Conservation (phyloP, 2,329 filamentous ascomycete species). For the Pseudogymnoascus sp. region DNA sequence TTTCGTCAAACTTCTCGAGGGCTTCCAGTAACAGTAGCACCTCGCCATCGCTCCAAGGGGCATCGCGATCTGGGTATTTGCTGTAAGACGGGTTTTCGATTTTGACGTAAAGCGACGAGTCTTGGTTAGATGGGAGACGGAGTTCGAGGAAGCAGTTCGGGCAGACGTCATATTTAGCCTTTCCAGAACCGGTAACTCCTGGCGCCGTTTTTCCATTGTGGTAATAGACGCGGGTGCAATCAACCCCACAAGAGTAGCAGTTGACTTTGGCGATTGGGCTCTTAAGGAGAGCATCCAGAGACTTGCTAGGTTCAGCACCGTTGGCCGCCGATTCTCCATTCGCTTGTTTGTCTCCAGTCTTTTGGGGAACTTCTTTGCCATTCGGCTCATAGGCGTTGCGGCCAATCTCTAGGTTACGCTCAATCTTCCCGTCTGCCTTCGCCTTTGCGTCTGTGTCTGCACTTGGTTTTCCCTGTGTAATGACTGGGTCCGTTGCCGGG, state of each 20-base stretch:
- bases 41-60: conserved; percentile 87
- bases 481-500: conserved; percentile 68
- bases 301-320: conserved; percentile 42
- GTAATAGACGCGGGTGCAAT: conserved; percentile 69
- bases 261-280: conserved; percentile 61
- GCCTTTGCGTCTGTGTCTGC: conserved; percentile 45
- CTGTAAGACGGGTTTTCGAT: conserved; percentile 83
- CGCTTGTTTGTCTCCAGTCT: conserved; percentile 57
- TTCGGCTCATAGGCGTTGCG: conserved; percentile 94
- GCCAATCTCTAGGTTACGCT: conserved; percentile 84
- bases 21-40: conserved; percentile 82
- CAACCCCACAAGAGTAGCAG: conserved; percentile 86
- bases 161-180: conserved; percentile 78
- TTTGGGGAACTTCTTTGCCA: conserved; percentile 68
- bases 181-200: conserved; percentile 31
- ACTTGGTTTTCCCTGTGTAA: conserved; percentile 52
- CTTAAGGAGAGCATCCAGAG: conserved; percentile 54
- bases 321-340: conserved; percentile 64
- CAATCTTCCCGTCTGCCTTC: conserved; percentile 58
- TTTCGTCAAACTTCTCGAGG: conserved; percentile 86
- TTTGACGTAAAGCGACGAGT: conserved; percentile 74
- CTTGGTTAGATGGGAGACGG: conserved; percentile 71
- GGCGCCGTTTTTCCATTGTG: conserved; percentile 52
- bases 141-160: conserved; percentile 83
- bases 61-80: conserved; percentile 69